A percentile compares a stretch with the other conserved stretches of the same genome.
Evolutionary conservation across 2,329 filamentous ascomycete genomes (phyloP).

Genomic region (Ascochyta pisi): DNA sequence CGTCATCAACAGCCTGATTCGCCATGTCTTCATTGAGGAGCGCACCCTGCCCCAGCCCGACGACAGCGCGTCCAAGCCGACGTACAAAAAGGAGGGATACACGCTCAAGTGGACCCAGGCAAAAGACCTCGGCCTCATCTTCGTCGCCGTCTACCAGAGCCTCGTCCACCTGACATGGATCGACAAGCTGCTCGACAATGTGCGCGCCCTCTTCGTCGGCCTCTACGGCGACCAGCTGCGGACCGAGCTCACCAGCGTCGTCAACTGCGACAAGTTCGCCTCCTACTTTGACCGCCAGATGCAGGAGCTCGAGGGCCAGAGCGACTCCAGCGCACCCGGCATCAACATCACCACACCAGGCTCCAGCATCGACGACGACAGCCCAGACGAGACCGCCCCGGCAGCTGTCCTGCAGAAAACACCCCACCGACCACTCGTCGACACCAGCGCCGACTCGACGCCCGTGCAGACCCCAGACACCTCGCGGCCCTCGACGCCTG

Average conservation of each 20-base stretch:
- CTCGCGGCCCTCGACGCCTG: slow-evolving; percentile 81
- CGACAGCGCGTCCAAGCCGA: slow-evolving; percentile 69
- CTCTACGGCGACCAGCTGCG: slow-evolving; percentile 88
- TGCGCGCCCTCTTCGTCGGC: slow-evolving; percentile 88
- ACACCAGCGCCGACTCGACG: slow-evolving; percentile 70
- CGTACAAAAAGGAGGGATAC: slow-evolving; percentile 90
- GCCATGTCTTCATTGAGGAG: slow-evolving; percentile 97
- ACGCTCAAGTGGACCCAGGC: slow-evolving; percentile 92
- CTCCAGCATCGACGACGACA: slow-evolving; percentile 57
- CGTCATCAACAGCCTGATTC: slow-evolving; percentile 92
- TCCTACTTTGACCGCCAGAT: slow-evolving; percentile 95
- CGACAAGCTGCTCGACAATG: slow-evolving; percentile 93
- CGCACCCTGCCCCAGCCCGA: slow-evolving; percentile 70
- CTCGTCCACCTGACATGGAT: slow-evolving; percentile 96
- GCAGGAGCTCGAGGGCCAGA: slow-evolving; percentile 74
- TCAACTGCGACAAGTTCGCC: slow-evolving; percentile 81
- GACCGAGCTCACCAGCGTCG: slow-evolving; percentile 76
- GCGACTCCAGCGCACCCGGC: slow-evolving; percentile 44
- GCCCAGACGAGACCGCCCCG: slow-evolving; percentile 59
- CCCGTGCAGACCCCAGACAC: slow-evolving; percentile 74
- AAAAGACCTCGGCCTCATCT: slow-evolving; percentile 93
- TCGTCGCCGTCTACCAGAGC: slow-evolving; percentile 97
- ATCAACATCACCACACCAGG: slow-evolving; percentile 57
- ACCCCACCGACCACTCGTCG: slow-evolving; percentile 42
- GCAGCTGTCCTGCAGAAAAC: slow-evolving; percentile 58